phyloP scores from a whole-genome alignment of 495 filamentous ascomycete genomes.

The Trichoderma reesei region DNA sequence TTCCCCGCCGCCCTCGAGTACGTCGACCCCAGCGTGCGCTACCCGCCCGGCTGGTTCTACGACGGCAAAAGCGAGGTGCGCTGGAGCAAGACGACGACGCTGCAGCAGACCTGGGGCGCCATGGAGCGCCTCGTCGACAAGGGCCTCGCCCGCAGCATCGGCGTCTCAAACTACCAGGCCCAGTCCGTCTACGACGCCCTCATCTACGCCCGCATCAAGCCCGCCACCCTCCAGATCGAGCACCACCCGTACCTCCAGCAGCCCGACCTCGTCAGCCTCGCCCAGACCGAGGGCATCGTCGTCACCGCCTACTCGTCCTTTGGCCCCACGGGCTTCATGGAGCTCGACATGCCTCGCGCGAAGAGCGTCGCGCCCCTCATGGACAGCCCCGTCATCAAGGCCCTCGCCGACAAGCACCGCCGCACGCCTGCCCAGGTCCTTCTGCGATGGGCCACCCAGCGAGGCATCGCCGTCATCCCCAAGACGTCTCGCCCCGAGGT shows the following conservation, averaged over 20 bases:
- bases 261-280: conserved; percentile 60
- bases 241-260: conserved; percentile 96
- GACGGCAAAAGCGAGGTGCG: conserved; percentile 47
- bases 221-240: conserved; percentile 85
- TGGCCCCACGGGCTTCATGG: conserved; percentile 73
- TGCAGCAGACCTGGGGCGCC: conserved; percentile 83
- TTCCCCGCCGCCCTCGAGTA: conserved; percentile 75
- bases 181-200: conserved; percentile 77
- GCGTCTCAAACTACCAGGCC: conserved; percentile 81
- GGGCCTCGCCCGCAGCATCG: conserved; percentile 66
- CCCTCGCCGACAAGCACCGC: conserved; percentile 57
- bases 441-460: conserved; percentile 89
- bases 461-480: conserved; percentile 84
- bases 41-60: conserved; percentile 69
- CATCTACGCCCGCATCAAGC: conserved; percentile 68
- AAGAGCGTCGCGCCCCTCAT: conserved; percentile 56
- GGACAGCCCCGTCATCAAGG: conserved; percentile 54
- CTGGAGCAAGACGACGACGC: conserved; percentile 55
- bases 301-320: conserved; percentile 90
- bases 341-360: conserved; percentile 68
- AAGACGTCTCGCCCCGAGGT: conserved; percentile 56
- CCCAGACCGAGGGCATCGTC: conserved; percentile 60
- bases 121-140: conserved; percentile 69
- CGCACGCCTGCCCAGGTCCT: conserved; percentile 79
- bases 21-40: conserved; percentile 65